Base-by-base conservation (phyloP, 2,329 filamentous ascomycete species). In the Neoascochyta sp. region DNA sequence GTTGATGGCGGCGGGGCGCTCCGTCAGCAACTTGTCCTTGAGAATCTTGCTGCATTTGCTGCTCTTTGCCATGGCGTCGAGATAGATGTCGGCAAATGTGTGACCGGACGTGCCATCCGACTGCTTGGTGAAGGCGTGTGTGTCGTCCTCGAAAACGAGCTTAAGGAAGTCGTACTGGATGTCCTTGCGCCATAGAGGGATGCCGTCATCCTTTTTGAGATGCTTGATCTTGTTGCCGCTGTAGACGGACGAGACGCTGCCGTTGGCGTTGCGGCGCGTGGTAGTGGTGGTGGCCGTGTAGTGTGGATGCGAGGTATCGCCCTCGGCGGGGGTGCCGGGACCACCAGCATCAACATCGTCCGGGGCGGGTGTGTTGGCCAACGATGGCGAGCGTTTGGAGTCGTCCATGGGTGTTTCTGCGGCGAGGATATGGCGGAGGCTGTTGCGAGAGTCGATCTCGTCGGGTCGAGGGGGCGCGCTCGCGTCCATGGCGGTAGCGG, bases 31-130 rank as follows among this genome's bases (percentile, higher is more conserved):
- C 70, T 98, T 96, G 65, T 98, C 92, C 63, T 94, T 87, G 43
- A 98, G 73, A 27, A 98, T 92, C 68, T 96, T 96, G 73, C 92
- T 96, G 16, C 90, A 96, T 72, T 98, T 98, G 73, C 87, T 95
- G 68, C 92, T 98, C 63, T 88, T 80, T 3, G 92, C 88, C 90
- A 98, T 96, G 39, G 92, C 90, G 65, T 96, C 92, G 54, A 98
- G 90, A 66, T 98, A 98, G 39, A 98, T 78, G 62, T 96, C 89
- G 39, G 92, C 89, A 62, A 98, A 98, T 6, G 74, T 78, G 52
- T 75, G 48, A 45, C 78, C 84, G 53, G 84, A 80, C 54, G 82
- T 81, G 34, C 76, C 76, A 49, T 95, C 88, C 62, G 90, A 94
- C 61, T 85, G 84, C 60, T 94, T 94, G 57, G 87, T 94, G 62